Evolutionary conservation across 2,329 filamentous ascomycete species (phyloP), one percentile per base, ranked within the genome.

Genomic region (Pleochaeta shiraiana): DNA sequence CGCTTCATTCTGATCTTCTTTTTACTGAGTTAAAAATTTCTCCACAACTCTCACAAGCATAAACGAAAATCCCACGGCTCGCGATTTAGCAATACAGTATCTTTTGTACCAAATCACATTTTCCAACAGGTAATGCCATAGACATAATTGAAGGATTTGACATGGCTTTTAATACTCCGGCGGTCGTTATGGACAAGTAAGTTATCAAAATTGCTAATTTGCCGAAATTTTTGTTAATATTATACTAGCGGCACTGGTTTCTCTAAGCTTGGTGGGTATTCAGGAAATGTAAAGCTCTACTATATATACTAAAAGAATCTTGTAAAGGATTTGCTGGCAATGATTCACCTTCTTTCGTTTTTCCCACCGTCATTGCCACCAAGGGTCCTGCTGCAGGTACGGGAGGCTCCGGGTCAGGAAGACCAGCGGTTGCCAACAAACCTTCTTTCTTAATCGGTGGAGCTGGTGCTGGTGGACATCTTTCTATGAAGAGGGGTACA

Each of bases 111-210:
- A 43, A 43, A 2, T 43, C 39, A 43, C 14, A 43, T 43, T 43
- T 43, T n/a, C n/a, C 14, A 43, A 43, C n/a, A n/a, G n/a, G n/a
- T n/a, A n/a, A n/a, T n/a, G n/a, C n/a, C n/a, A n/a, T n/a, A n/a
- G n/a, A n/a, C n/a, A n/a, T n/a, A n/a, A n/a, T n/a, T n/a, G n/a
- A n/a, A n/a, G n/a, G n/a, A n/a, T n/a, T n/a, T n/a, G 79, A 74
- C 72, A 98, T 98, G 93, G 92, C 93, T 75, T 87, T 88, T 79
- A 92, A 97, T 84, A 97, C 93, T 75, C 93, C 93, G 73, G 93
- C 93, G 88, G 93, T 98, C 96, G 93, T 98, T 90, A 98, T 98
- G 92, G 93, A 98, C 93, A 98, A 98, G 93, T 96, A 86, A 78
- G 90, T 75, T 26, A 6, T 47, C 1, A 19, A 57, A 24, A 21